A percentile compares a stretch with the other conserved stretches of the same genome.
Conservation (phyloP, 495 filamentous ascomycete species). For the Hypoxylon fuscum region DNA sequence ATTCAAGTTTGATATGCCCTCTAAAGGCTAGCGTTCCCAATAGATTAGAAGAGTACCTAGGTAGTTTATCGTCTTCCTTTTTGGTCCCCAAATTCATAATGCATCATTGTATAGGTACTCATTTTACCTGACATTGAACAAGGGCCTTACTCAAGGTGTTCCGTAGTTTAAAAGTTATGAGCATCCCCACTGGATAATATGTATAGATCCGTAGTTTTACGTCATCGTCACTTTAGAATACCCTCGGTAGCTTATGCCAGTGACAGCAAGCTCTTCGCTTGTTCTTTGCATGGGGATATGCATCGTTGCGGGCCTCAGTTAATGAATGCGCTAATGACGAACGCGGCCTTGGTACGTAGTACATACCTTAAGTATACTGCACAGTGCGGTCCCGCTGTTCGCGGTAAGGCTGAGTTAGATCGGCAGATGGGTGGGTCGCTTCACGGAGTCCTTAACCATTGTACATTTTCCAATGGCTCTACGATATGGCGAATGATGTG, state of each 20-base stretch:
- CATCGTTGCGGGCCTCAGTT: slow-evolving; percentile 28
- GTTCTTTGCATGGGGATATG: slow-evolving; percentile 23
- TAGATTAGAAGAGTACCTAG: not conserved
- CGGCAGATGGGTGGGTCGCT: slow-evolving; percentile 25
- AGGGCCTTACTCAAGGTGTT: no score
- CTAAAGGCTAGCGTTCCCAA: not conserved
- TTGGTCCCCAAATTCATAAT: not conserved
- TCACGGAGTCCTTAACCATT: not conserved
- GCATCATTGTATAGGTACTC: no score
- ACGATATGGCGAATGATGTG: not conserved
- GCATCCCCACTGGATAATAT: not conserved
- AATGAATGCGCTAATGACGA: slow-evolving; percentile 40
- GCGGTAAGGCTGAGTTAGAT: slow-evolving; percentile 41
- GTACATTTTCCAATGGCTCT: not conserved
- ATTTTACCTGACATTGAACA: no score
- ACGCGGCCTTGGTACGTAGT: slow-evolving; percentile 26
- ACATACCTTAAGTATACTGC: slow-evolving; percentile 1
- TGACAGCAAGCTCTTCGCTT: slow-evolving; percentile 9
- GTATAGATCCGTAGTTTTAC: not conserved
- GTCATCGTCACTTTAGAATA: not conserved
- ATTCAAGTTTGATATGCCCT: not conserved
- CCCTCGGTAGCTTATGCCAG: not conserved
- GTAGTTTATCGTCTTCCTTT: not conserved
- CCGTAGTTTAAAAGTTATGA: not conserved
- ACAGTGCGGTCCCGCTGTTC: slow-evolving; percentile 29